Evolutionary conservation across 1,284 basidiomycete species (phyloP).

Genomic region (Ganoderma lucidum): DNA sequence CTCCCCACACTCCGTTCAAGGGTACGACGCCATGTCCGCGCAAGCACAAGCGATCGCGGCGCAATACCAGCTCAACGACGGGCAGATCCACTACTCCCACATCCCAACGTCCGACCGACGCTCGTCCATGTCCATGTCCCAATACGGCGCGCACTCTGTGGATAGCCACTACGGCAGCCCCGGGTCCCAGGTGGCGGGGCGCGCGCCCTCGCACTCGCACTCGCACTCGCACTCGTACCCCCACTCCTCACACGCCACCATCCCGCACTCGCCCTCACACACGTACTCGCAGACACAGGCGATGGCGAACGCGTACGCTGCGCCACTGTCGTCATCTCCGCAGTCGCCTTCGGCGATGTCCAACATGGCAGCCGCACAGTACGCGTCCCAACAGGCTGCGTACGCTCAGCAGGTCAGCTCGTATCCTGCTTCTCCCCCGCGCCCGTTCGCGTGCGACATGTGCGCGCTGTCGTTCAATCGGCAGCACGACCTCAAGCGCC

Average conservation of each 20-base stretch:
- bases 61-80: constrained; percentile 35
- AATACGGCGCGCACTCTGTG: constrained; percentile 35
- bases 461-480: constrained; percentile 85
- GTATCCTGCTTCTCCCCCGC: constrained; percentile 70
- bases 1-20: constrained; percentile 29
- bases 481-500: constrained; percentile 82
- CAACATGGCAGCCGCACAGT: constrained; percentile 39
- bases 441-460: constrained; percentile 79
- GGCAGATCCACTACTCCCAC: constrained; percentile 38
- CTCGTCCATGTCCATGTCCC: constrained; percentile 36
- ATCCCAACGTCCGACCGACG: constrained; percentile 36
- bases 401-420: constrained; percentile 43
- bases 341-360: constrained; percentile 34
- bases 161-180: constrained; percentile 34
- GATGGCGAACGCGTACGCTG: constrained; percentile 34
- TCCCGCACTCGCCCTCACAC: constrained; percentile 36
- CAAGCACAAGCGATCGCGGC: constrained; percentile 34
- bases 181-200: constrained; percentile 23
- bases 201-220: constrained; percentile 24
- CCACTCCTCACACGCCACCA: constrained; percentile 29
- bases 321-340: constrained; percentile 35
- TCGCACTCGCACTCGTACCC: constrained; percentile 29
- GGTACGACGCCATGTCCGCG: constrained; percentile 37
- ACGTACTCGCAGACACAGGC: constrained; percentile 40
- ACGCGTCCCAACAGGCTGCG: constrained; percentile 37